These are phyloP conservation scores for Abortiporus biennis DNA, from an alignment of 1,284 basidiomycete genomes.

Conservation along the genomic window DNA sequence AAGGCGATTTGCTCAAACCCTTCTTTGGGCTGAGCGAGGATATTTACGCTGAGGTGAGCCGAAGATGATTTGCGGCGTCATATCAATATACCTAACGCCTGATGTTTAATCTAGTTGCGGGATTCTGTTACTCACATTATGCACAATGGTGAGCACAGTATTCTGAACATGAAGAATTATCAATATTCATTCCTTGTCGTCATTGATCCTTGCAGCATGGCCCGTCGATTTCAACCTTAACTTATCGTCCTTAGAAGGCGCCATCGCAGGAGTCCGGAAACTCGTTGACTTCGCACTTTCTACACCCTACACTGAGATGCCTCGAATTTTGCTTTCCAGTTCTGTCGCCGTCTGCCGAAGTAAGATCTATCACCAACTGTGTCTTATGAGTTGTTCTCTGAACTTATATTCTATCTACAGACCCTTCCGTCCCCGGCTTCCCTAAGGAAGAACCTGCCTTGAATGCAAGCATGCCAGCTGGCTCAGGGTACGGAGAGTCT, in stretches of 20 bases:
- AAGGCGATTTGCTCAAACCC: slow-evolving; percentile 23
- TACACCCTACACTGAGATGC: slow-evolving; percentile 13
- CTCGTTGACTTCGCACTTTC: slow-evolving; percentile 18
- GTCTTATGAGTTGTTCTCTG: slow-evolving; percentile 24
- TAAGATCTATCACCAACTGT: no score
- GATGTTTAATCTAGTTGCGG: slow-evolving; percentile 8
- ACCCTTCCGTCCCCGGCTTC: slow-evolving; percentile 12
- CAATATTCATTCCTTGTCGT: no score
- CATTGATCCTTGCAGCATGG: no score
- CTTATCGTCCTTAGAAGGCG: slow-evolving; percentile 12
- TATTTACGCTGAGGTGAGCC: slow-evolving; percentile 24
- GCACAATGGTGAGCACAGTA: slow-evolving; percentile 10
- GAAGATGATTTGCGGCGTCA: neutral
- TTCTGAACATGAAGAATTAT: neutral
- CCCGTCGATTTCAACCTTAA: slow-evolving; percentile 27
- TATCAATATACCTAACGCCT: neutral
- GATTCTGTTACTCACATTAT: slow-evolving; percentile 12
- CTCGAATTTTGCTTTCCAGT: slow-evolving; percentile 23
- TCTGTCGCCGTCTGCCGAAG: slow-evolving; percentile 21
- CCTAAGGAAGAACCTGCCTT: slow-evolving; percentile 9
- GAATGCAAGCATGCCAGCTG: slow-evolving; percentile 16
- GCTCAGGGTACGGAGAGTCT: slow-evolving; percentile 27
- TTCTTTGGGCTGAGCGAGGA: slow-evolving; percentile 22
- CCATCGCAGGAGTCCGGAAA: slow-evolving; percentile 8
- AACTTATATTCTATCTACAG: slow-evolving; percentile 15